These are phyloP conservation scores for Babesia caballi DNA, from an alignment of 169 alveolate species.

Conservation along the genomic window DNA sequence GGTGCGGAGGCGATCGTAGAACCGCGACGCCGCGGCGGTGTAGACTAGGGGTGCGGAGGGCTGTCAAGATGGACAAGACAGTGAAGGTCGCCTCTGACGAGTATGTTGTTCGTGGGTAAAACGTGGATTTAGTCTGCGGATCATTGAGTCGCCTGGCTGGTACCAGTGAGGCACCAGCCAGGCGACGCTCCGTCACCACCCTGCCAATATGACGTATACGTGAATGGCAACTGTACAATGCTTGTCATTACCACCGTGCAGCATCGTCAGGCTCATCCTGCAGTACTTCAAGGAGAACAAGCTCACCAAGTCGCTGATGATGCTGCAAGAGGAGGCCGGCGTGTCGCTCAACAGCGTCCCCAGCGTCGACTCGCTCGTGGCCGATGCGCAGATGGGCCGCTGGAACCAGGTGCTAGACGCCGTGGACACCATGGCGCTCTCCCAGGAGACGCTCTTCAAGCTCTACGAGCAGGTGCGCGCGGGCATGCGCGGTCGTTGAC, in stretches of 20 bases:
- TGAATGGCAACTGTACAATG: not conserved
- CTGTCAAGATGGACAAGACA: slow-evolving; percentile 1
- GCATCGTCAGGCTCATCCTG: slow-evolving; percentile 65
- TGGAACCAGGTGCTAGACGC: slow-evolving; percentile 75
- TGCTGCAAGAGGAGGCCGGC: slow-evolving; percentile 75
- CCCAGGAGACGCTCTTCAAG: slow-evolving; percentile 67
- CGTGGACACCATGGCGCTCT: slow-evolving; percentile 70
- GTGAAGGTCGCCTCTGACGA: slow-evolving; percentile 35
- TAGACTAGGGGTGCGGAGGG: not conserved
- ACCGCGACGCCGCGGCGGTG: not conserved
- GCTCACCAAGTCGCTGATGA: slow-evolving; percentile 64
- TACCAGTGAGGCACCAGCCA: too few species aligned
- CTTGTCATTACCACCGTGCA: not conserved
- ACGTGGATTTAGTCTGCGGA: too few species aligned
- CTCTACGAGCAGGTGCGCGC: slow-evolving; percentile 70
- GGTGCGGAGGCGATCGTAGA: not conserved
- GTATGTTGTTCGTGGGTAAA: not conserved
- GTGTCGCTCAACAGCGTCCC: slow-evolving; percentile 70
- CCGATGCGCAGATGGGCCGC: slow-evolving; percentile 74
- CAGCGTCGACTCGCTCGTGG: slow-evolving; percentile 67
- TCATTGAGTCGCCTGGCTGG: too few species aligned
- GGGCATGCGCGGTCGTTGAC: too few species aligned
- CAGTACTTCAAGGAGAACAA: slow-evolving; percentile 75
- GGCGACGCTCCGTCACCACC: too few species aligned
- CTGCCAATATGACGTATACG: too few species aligned